Conservation (phyloP, 2,329 filamentous ascomycete species). For the Elsinoe arachidis region DNA sequence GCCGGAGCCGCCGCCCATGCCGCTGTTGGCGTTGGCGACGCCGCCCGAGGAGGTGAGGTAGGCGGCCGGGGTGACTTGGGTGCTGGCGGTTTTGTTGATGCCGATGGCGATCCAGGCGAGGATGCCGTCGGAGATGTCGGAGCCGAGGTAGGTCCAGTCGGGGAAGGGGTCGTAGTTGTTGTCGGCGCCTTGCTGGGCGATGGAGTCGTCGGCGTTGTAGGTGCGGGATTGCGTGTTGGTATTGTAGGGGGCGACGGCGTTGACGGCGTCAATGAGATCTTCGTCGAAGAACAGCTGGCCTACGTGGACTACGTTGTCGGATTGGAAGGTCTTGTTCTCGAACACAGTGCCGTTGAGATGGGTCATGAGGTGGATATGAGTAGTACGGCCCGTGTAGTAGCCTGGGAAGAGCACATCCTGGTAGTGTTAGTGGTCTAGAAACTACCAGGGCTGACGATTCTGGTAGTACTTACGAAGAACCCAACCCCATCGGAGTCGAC, state of each 20-base stretch:
- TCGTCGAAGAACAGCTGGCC: conserved; percentile 60
- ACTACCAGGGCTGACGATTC: not conserved
- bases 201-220: conserved; percentile 43
- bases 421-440: not conserved
- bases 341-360: conserved; percentile 33
- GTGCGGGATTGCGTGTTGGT: conserved; percentile 38
- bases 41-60: conserved; percentile 13
- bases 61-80: conserved; percentile 15
- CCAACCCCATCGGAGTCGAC: conserved; percentile 14
- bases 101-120: conserved; percentile 43
- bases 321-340: conserved; percentile 44
- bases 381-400: conserved; percentile 35
- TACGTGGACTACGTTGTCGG: conserved; percentile 47
- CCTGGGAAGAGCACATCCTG: conserved; percentile 36
- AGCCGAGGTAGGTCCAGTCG: conserved; percentile 49
- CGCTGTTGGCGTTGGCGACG: conserved; percentile 13
- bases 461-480: conserved; percentile 18
- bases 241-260: conserved; percentile 38
- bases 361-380: conserved; percentile 34
- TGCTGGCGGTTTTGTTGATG: conserved; percentile 15
- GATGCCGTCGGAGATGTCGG: conserved; percentile 43
- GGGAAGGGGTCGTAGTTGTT: conserved; percentile 49
- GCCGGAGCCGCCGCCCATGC: not conserved
- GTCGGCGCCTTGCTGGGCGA: conserved; percentile 42
- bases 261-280: conserved; percentile 45